Percentiles rank a stretch among this genome's conserved stretches.
Evolutionary conservation across 176 grass and related monocot genomes (phyloP).

Genomic region (Avena eriantha): DNA sequence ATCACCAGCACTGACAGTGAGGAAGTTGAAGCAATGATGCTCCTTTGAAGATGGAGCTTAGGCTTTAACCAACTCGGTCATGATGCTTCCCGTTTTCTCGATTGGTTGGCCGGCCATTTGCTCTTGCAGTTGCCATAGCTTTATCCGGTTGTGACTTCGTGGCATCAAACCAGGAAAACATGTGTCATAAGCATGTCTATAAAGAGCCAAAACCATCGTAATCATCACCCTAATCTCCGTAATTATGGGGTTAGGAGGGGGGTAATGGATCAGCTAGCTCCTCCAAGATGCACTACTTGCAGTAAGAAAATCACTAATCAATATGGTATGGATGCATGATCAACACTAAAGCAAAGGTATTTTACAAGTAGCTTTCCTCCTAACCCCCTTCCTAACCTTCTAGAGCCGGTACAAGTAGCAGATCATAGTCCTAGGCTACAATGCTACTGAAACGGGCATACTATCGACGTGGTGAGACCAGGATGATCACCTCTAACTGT

Average conservation of each 20-base stretch:
- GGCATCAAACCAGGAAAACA: slow-evolving; percentile 54
- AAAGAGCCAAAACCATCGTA: slow-evolving; percentile 16
- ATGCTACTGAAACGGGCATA: neutral
- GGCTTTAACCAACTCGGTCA: slow-evolving; percentile 50
- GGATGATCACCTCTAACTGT: neutral
- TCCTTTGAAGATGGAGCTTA: slow-evolving; percentile 45
- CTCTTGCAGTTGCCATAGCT: slow-evolving; percentile 12
- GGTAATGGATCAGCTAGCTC: slow-evolving; percentile 37
- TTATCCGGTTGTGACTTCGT: slow-evolving; percentile 47
- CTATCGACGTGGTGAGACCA: neutral
- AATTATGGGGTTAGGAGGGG: slow-evolving; percentile 38
- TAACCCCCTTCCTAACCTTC: slow-evolving; percentile 2
- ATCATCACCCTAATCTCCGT: slow-evolving; percentile 24
- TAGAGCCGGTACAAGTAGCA: slow-evolving; percentile 14
- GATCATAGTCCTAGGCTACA: slow-evolving; percentile 15
- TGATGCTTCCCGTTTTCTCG: slow-evolving; percentile 45
- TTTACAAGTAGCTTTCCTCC: neutral
- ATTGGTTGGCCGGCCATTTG: neutral
- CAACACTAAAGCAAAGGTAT: slow-evolving; percentile 26
- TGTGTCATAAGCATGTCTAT: slow-evolving; percentile 44
- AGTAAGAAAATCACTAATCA: slow-evolving; percentile 44
- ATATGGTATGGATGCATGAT: neutral
- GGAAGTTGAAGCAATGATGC: slow-evolving; percentile 48
- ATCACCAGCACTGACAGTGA: slow-evolving; percentile 31
- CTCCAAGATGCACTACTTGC: slow-evolving; percentile 46